phyloP scores from a whole-genome alignment of 2,329 filamentous ascomycete species.

The Sporothrix phasma region DNA sequence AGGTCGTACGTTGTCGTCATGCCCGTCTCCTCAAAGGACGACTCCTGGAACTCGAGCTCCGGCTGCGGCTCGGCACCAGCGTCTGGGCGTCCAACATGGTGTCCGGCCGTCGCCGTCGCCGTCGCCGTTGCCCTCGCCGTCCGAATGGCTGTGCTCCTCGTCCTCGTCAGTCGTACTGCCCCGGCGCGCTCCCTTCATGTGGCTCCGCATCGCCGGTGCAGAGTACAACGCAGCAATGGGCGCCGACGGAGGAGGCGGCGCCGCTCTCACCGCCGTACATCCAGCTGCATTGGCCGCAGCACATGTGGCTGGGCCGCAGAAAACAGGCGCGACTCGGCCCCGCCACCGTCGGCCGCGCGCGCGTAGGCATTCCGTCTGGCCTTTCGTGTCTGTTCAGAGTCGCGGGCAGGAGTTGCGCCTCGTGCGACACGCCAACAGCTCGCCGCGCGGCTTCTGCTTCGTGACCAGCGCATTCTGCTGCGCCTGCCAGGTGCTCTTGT shows the following conservation, averaged over 20 bases:
- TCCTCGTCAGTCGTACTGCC: too few species aligned
- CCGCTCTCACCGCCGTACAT: neutral
- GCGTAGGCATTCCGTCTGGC: too few species aligned
- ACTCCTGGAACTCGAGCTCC: constrained; percentile 39
- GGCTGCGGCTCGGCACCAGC: constrained; percentile 19
- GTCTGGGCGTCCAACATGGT: constrained; percentile 15
- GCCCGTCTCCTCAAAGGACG: constrained; percentile 47
- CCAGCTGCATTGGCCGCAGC: too few species aligned
- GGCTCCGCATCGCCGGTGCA: too few species aligned
- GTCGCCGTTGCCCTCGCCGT: neutral
- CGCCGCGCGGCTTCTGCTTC: constrained; percentile 25
- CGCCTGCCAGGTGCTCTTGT: constrained; percentile 25
- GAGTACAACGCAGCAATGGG: too few species aligned
- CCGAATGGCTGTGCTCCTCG: too few species aligned
- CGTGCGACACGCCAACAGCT: constrained; percentile 26
- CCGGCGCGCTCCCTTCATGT: too few species aligned
- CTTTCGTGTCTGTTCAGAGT: too few species aligned
- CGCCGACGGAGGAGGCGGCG: neutral
- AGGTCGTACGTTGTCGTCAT: constrained; percentile 53
- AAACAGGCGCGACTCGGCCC: neutral
- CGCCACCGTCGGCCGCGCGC: neutral
- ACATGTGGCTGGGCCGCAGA: neutral
- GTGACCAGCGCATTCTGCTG: constrained; percentile 20
- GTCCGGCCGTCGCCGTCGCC: neutral
- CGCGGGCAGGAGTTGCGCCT: neutral